Conservation (phyloP, 1,139 yeast species). For the Saccharomyces hybrid region DNA sequence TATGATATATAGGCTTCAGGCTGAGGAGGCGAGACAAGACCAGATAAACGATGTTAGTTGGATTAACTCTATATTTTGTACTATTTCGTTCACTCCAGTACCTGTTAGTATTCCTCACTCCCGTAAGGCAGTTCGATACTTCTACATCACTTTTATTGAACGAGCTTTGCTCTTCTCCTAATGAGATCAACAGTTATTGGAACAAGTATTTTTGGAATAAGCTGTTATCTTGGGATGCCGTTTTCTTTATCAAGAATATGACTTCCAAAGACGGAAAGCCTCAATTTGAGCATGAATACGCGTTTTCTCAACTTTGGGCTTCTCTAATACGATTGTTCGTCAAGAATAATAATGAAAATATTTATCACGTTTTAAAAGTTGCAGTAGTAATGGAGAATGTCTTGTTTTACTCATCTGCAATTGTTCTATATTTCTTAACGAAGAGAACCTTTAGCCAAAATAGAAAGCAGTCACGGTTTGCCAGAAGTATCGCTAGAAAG, state of each 20-base stretch:
- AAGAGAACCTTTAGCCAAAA: slow-evolving; percentile 30
- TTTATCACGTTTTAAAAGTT: slow-evolving; percentile 39
- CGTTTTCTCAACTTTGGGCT: slow-evolving; percentile 80
- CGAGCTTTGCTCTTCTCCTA: slow-evolving; percentile 4
- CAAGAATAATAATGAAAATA: slow-evolving; percentile 16
- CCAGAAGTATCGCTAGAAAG: slow-evolving; percentile 17
- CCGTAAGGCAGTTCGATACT: slow-evolving; percentile 42
- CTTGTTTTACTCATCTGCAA: slow-evolving; percentile 44
- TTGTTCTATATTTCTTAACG: slow-evolving; percentile 49
- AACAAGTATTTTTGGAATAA: slow-evolving; percentile 36
- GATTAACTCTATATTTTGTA: slow-evolving; percentile 26
- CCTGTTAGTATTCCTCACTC: slow-evolving; percentile 35
- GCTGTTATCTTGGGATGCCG: slow-evolving; percentile 78
- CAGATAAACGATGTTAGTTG: neutral
- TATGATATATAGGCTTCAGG: neutral
- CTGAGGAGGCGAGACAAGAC: neutral
- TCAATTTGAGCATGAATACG: slow-evolving; percentile 79
- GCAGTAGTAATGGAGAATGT: slow-evolving; percentile 45
- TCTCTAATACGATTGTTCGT: slow-evolving; percentile 35
- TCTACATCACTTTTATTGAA: slow-evolving; percentile 36
- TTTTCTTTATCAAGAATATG: slow-evolving; percentile 51
- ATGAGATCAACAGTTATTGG: slow-evolving; percentile 10
- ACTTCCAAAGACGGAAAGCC: slow-evolving; percentile 43
- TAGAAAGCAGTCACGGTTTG: slow-evolving; percentile 5
- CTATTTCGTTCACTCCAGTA: slow-evolving; percentile 36